Base-by-base conservation (phyloP, 2,329 filamentous ascomycete species). In the Bipolaris bicolor region DNA sequence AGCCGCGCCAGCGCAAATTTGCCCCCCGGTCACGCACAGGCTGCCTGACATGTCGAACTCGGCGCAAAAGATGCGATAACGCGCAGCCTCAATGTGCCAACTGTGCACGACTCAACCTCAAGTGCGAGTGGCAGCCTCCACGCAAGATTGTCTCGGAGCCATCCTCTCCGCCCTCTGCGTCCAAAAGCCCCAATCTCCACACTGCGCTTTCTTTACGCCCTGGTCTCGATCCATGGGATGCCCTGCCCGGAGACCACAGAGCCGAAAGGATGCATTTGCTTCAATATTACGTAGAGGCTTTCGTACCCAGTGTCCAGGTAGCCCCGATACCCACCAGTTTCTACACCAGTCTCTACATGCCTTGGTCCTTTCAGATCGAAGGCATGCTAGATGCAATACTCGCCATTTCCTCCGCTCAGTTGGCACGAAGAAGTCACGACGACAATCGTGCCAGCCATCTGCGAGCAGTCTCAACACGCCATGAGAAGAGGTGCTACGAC, bases 341-440 rank as follows among this genome's bases (percentile, higher is more conserved):
- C 55, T 76, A 75, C 52, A 76, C 70, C 2, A 62, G 61, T 5
- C 60, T 75, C 10, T 76, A 76, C 45, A 71, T 76, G 58, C 73
- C 73, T 20, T 75, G 73, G 73, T 73, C 73, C 15, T 70, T 73
- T 34, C 59, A 73, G 33, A 72, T 69, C 13, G 66, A 75, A 34
- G 73, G 73, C 15, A 70, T 76, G 65, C 61, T 76, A 20, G 66
- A 76, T 55, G 72, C 70, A 29, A 74, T 76, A 26, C 63, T 75
- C 20, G 73, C 73, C 33, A 65, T 74, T 16, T 71, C 72, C 16
- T 75, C 73, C 40, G 70, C 70, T 16, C 73, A 76, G 58, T 63
- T 76, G 7, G 72, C 73, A 11, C 61, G 67, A 51, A 66, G 73
- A 18, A 70, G 67, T 16, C 54, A 63, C 7, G 62, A 68, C 39